Base-by-base conservation (phyloP, 768 basidiomycete species). In the Jaapia argillacea region DNA sequence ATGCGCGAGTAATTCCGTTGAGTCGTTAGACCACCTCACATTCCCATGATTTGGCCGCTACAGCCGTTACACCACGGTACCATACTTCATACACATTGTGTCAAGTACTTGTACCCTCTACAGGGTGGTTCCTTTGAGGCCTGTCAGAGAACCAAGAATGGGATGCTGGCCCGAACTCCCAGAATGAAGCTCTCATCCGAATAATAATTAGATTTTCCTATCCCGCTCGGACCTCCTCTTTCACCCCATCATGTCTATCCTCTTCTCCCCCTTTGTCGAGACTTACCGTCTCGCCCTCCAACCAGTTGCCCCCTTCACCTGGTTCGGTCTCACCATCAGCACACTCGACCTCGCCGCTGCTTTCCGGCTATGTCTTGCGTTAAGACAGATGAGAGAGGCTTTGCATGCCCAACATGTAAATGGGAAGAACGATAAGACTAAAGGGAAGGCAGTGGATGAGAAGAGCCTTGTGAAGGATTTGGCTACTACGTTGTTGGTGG, bases 31-130 rank as follows among this genome's bases (percentile, higher is more conserved):
- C 72, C 74, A 71, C 74, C 71, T 67, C 78, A 68, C 83, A 87
- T 86, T 79, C 85, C 85, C 77, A 69, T 70, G 54, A 82, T 69
- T 65, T 74, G 81, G 81, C 84, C 85, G 54, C 61, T 75, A 87
- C 84, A 88, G 73, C 85, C 84, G 67, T 76, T 86, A 51, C 54
- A 59, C 83, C 72, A 85, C 26, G 21, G 33, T 35, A 36, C 38
- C 31, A 10, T 33, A 33, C 31, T 10, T 33, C 16, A 33, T n/a
- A n/a, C n/a, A n/a, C n/a, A n/a, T n/a, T n/a, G n/a, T n/a, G n/a
- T n/a, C n/a, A n/a, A n/a, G n/a, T n/a, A n/a, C n/a, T n/a, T n/a
- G n/a, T n/a, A n/a, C n/a, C n/a, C n/a, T n/a, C n/a, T n/a, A n/a
- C n/a, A n/a, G n/a, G n/a, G n/a, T n/a, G n/a, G n/a, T n/a, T n/a